These are phyloP conservation scores for Tubosaeta brunneosetosa DNA, from an alignment of 768 basidiomycete genomes.

Conservation along the genomic window DNA sequence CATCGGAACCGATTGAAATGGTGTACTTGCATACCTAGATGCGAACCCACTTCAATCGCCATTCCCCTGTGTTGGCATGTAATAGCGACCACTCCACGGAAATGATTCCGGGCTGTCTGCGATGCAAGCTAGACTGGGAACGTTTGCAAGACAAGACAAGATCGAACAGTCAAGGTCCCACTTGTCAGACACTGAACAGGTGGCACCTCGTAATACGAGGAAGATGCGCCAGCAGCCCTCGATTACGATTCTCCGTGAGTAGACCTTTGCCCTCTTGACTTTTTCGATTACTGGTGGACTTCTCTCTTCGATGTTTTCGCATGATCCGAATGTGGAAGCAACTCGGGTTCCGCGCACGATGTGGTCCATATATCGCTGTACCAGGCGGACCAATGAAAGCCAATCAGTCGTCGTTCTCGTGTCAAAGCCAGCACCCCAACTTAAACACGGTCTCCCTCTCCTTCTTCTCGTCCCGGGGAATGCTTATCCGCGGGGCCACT, in stretches of 20 bases:
- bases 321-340: background rate
- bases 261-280: background rate
- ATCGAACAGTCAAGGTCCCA: background rate
- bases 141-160: background rate
- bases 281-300: background rate
- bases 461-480: background rate
- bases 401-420: background rate
- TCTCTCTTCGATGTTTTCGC: background rate
- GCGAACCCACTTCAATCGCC: slow-evolving; percentile 3
- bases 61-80: slow-evolving; percentile 5
- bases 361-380: background rate
- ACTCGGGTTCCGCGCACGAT: background rate
- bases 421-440: background rate
- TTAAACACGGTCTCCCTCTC: background rate
- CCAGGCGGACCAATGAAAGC: background rate
- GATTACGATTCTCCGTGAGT: background rate
- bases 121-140: background rate
- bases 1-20: slow-evolving; percentile 13
- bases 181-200: background rate
- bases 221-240: background rate
- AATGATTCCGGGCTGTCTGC: background rate
- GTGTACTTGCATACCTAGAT: background rate
- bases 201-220: background rate
- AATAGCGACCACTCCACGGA: slow-evolving; percentile 1
- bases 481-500: background rate